Evolutionary conservation across 1,284 basidiomycete species (phyloP).

Genomic region (Neotropicomus parvogracilis): DNA sequence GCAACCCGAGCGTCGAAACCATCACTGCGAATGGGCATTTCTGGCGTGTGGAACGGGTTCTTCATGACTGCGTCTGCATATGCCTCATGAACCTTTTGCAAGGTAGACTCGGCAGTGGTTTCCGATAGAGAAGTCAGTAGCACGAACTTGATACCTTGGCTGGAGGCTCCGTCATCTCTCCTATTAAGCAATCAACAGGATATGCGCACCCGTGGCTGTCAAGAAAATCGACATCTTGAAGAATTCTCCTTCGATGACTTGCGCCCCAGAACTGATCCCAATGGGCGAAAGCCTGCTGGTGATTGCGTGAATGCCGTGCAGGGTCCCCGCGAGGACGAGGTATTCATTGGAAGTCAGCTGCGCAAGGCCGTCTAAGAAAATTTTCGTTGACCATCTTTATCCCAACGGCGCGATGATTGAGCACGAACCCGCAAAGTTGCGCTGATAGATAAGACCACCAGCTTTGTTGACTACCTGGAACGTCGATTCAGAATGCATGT

Average conservation of each 20-base stretch:
- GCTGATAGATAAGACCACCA: conserved; percentile 92
- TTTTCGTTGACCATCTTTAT: conserved; percentile 11
- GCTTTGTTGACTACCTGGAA: conserved; percentile 95
- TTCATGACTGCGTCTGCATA: conserved; percentile 97
- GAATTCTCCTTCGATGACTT: conserved; percentile 91
- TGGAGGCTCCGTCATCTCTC: conserved; percentile 3
- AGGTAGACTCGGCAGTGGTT: conserved; percentile 63
- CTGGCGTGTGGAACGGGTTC: conserved; percentile 97
- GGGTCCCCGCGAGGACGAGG: conserved; percentile 92
- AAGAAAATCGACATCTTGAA: conserved; percentile 89
- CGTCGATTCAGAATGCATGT: conserved; percentile 2
- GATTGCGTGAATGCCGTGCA: conserved; percentile 98
- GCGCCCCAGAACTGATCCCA: conserved; percentile 80
- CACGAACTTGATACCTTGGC: conserved; percentile 93
- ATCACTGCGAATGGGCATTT: conserved; percentile 96
- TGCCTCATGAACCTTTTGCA: conserved; percentile 84
- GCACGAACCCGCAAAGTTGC: conserved; percentile 78
- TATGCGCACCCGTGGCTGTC: conserved; percentile 82
- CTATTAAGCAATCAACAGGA: background rate
- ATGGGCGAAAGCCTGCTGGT: conserved; percentile 88
- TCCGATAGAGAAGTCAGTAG: conserved; percentile 81
- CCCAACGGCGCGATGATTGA: background rate
- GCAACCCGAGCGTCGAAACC: conserved; percentile 79
- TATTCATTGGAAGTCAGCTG: conserved; percentile 94
- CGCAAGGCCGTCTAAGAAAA: conserved; percentile 72